These are phyloP conservation scores for Dictyostelium brefeldianum DNA, from an alignment of 78 protist species.

Conservation along the genomic window DNA sequence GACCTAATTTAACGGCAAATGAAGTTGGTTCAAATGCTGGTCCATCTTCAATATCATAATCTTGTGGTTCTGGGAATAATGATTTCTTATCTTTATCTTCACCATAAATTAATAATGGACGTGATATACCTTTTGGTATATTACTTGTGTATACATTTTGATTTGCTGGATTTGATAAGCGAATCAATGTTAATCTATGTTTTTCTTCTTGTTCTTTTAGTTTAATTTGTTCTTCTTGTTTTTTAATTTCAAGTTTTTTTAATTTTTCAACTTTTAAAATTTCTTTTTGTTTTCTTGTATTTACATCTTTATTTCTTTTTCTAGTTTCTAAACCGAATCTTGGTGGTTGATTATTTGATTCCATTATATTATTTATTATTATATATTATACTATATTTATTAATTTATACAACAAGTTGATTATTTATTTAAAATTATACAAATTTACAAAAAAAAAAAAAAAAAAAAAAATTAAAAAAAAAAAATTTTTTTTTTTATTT, in stretches of 20 bases:
- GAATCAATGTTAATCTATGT: slow-evolving; percentile 16
- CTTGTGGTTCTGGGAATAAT: slow-evolving; percentile 38
- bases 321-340: slow-evolving; percentile 66
- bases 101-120: slow-evolving; percentile 18
- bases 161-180: background rate
- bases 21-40: background rate
- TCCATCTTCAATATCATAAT: slow-evolving; percentile 26
- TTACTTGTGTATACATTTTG: background rate
- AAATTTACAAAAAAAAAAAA: slow-evolving; percentile 44
- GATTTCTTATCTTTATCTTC: slow-evolving; percentile 17
- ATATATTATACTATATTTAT: background rate
- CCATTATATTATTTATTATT: background rate
- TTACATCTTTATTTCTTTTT: slow-evolving; percentile 52
- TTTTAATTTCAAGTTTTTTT: slow-evolving; percentile 34
- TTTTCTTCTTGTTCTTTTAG: slow-evolving; percentile 5
- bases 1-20: background rate
- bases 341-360: slow-evolving; percentile 46
- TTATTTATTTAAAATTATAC: background rate
- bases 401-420: background rate
- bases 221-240: background rate
- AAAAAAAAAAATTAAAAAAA: no score
- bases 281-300: slow-evolving; percentile 50
- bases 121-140: background rate
- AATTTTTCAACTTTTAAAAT: slow-evolving; percentile 23
- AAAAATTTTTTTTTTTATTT: no score